Evolutionary conservation across 768 basidiomycete species (phyloP), one percentile per base, ranked within the genome.

Genomic region (Rhodotorula kratochvilovae): DNA sequence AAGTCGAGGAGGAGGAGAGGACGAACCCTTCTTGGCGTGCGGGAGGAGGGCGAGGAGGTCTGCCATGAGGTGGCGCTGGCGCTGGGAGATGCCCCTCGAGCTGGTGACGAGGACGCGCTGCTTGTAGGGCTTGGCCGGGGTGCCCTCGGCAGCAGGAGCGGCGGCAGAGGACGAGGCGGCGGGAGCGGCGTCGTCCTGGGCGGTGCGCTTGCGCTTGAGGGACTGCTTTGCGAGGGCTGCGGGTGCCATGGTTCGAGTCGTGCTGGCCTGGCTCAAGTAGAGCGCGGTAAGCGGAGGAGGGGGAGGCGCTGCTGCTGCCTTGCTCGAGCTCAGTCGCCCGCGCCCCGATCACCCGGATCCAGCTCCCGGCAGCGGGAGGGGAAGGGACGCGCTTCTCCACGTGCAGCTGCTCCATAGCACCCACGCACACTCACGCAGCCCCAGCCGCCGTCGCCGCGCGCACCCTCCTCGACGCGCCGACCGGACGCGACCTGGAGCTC

Each of bases 61-160:
- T 76, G 88, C 90, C 92, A 97, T 93, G 68, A 99, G 83, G 81
- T 99, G 96, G 73, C 96, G 83, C 93, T 97, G 97, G 36, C 96
- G 86, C 81, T 94, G 90, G 29, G 92, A 97, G 66, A 97, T 86
- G 63, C 96, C 96, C 67, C 96, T 85, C 61, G 95, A 98, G 53
- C 90, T 92, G 61, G 97, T 86, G 77, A 98, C 80, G 63, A 99
- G 83, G 12, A 97, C 94, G 72, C 94, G 87, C 83, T 99, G 95
- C 85, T 92, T 96, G 83, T 97, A 94, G 80, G 87, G 87, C 82
- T 86, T 87, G 46, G 58, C 19, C 29, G n/a, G 29, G 15, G 29
- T 43, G 27, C 13, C 5, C 27, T 42, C 27, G 31, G 31, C 58
- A 35, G 33, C 35, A 15, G 43, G 48, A 59, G 27, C 15, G 12